phyloP scores from a whole-genome alignment of 164 flowering plant species.

The Cinnamomum micranthum region DNA sequence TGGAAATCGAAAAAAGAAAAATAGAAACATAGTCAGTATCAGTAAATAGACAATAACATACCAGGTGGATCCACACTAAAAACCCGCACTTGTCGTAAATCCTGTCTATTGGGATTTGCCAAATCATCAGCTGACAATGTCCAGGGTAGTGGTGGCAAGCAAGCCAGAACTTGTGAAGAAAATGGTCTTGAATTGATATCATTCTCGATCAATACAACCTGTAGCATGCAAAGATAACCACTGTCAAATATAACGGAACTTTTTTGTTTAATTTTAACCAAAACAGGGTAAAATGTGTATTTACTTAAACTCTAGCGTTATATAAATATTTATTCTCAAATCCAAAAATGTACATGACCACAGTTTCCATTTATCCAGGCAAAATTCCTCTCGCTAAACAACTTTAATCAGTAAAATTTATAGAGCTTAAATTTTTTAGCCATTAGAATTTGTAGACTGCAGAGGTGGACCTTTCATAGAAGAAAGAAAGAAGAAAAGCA shows the following conservation, averaged over 20 bases:
- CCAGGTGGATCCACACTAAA: conserved; percentile 99
- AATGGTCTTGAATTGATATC: conserved; percentile 84
- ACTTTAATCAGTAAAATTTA: too few relatives aligned
- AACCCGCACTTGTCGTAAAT: conserved; percentile 72
- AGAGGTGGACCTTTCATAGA: too few relatives aligned
- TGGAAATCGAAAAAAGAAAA: not conserved
- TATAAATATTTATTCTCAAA: not conserved
- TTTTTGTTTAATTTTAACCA: not conserved
- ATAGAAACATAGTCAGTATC: not conserved
- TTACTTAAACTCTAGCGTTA: not conserved
- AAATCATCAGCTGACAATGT: conserved; percentile 74
- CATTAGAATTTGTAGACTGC: not conserved
- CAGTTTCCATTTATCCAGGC: not conserved
- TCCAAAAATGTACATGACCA: not conserved
- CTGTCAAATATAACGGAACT: not conserved
- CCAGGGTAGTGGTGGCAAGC: conserved; percentile 99
- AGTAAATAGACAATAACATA: conserved; percentile 14
- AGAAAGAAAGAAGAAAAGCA: too few relatives aligned
- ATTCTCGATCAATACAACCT: conserved; percentile 98
- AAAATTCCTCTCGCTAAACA: not conserved
- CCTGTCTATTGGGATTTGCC: conserved; percentile 70
- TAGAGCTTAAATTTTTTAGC: not conserved
- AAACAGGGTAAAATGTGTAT: not conserved
- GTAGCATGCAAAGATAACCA: conserved; percentile 15
- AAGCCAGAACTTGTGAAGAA: conserved; percentile 86